Evolutionary conservation across 2,329 filamentous ascomycete genomes (phyloP), one percentile per base, ranked within the genome.

Genomic region (Furcasterigmium sp.): DNA sequence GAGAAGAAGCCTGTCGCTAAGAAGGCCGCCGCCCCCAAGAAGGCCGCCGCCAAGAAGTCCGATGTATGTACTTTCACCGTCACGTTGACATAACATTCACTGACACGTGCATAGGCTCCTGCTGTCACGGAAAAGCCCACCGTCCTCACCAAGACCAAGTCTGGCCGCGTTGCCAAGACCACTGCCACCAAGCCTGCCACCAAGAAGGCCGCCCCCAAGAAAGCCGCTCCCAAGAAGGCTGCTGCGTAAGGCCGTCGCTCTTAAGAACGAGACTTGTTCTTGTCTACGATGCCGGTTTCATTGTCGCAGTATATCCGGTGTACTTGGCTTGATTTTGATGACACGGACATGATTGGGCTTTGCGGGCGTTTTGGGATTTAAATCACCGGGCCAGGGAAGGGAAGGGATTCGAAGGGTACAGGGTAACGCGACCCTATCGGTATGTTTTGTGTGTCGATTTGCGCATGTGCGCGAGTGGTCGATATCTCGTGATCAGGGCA

Each of bases 81-180:
- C 4, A 5, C 37, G 45, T n/a, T n/a, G n/a, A n/a, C n/a, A 37
- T 40, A 46, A n/a, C n/a, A n/a, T n/a, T n/a, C 38, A 47, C 41
- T 81, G n/a, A n/a, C n/a, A n/a, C n/a, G n/a, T n/a, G n/a, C n/a
- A n/a, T n/a, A n/a, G n/a, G n/a, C 80, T 14, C 78, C 80, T 45
- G 82, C 82, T 52, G 73, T 85, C 43, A 76, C 82, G 45, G 82
- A 88, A 53, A 82, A 85, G 68, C 74, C 81, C 50, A 81, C 82
- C 57, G 75, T 84, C 39, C 69, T 90, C 41, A 79, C 77, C 63
- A 91, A 87, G 80, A 91, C 88, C 64, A 93, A 93, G 80, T 84
- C 87, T 42, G 88, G 89, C 39, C 85, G 89, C 54, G 85, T 94
- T 56, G 80, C 84, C 56, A 94, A 93, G 80, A 72, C 75, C 19